Evolutionary conservation across 2,329 filamentous ascomycete species (phyloP), one percentile per base, ranked within the genome.

Genomic region (Tolypocladium nubicola): DNA sequence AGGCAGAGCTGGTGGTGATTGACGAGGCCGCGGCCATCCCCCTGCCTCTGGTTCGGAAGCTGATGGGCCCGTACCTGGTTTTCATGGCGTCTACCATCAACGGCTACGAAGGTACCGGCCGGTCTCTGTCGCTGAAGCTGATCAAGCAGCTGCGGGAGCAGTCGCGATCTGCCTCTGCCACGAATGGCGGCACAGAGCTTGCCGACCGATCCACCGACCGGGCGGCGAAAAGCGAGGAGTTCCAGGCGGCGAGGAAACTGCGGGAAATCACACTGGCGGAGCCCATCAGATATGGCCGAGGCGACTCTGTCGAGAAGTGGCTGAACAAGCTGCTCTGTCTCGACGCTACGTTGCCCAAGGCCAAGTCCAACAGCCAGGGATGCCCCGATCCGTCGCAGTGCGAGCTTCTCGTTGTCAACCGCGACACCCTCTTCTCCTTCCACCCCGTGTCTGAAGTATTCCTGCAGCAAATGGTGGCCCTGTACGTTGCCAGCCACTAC

Each of bases 11-110:
- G 43, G 77, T 99, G 13, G 93, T 99, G 10, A 97, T 99, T 61
- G 94, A 99, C 72, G 94, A 99, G 73, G 94, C 94, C 19, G 94
- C 94, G 14, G 95, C 95, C 1, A 99, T 99, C 61, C 94, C 95
- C 14, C 75, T 99, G 13, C 94, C 94, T 0, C 77, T 97, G 3
- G 94, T 99, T 9, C 83, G 88, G 64, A 97, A 97, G 74, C 79
- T 99, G 45, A 92, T 99, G 84, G 94, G 94, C 0, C 93, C 93
- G 16, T 99, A 99, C 72, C 79, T 99, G 41, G 91, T 97, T 10
- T 99, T 99, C 74, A 97, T 99, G 94, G 91, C 95, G 1, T 99
- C 94, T 0, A 99, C 94, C 1, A 97, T 99, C 75, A 97, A 97
- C 69, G 94, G 94, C 58, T 99, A 99, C 70, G 94, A 99, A 76